A percentile compares a stretch with the other conserved stretches of the same genome.
Evolutionary conservation across 2,329 filamentous ascomycete species (phyloP).

Genomic region (Diaporthe vexans): DNA sequence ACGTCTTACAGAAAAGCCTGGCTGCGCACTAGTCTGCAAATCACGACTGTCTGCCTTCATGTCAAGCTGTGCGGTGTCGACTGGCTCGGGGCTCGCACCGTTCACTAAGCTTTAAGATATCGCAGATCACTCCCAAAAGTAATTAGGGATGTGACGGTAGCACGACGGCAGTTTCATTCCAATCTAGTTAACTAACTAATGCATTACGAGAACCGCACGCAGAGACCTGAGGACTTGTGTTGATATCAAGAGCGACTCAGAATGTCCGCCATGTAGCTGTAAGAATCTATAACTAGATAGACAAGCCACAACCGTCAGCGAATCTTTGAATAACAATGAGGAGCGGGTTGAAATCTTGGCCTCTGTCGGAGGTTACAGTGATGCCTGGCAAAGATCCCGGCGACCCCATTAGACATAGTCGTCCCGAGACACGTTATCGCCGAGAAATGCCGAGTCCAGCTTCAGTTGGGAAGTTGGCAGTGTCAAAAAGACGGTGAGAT

Average conservation of each 20-base stretch:
- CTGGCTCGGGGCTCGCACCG: background rate
- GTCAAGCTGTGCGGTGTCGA: background rate
- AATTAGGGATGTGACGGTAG: background rate
- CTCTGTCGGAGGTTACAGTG: background rate
- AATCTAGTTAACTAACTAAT: background rate
- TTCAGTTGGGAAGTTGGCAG: background rate
- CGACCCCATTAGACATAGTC: background rate
- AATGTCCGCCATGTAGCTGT: no score
- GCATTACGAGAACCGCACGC: background rate
- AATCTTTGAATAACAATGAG: background rate
- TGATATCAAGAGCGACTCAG: background rate
- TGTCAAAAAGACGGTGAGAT: conserved; percentile 31
- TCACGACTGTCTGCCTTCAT: background rate
- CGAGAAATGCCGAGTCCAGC: conserved; percentile 21
- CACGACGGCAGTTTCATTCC: background rate
- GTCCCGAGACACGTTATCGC: background rate
- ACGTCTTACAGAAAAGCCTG: no score
- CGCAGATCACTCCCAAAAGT: conserved; percentile 4
- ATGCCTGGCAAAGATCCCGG: background rate
- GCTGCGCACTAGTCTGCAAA: background rate
- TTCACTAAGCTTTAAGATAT: conserved; percentile 6
- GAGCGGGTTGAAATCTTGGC: background rate
- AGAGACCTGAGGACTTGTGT: background rate
- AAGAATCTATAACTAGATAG: no score
- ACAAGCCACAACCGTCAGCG: background rate